Base-by-base conservation (phyloP, 805 yeast genomes). In the Candida maltosa region DNA sequence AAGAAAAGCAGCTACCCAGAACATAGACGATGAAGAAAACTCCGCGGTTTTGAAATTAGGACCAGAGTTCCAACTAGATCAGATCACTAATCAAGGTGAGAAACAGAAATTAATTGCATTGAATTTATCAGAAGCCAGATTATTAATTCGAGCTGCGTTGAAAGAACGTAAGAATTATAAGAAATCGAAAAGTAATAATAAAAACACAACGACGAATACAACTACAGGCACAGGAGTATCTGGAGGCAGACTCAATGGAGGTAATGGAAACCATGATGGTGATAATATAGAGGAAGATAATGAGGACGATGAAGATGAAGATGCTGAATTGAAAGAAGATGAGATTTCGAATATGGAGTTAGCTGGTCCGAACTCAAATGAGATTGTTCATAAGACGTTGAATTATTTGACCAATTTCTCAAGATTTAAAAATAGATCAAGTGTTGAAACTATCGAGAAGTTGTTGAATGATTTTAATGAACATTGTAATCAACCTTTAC, bases 361-460 rank as follows among this genome's bases (percentile, higher is more conserved):
- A 45, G 84, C 85, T 6, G 73, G 73, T 18, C 86, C 87, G 17
- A 85, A 82, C 46, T 85, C 88, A 31, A 85, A 82, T 56, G 91
- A 88, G 56, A 93, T 89, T 37, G 70, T 93, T 60, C 87, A 91
- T 56, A 91, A 93, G 60, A 87, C 97, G 1, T 75, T 91, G 56
- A 93, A 87, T 56, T 87, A 87, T 55, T 69, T 93, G 41, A 73
- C 91, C 1, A 78, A 77, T 32, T 93, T 93, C 63, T 81, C 96
- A 3, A 73, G 97, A 48, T 93, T 91, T 62, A 82, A 87, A 62
- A 95, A 88, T 58, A 83, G 87, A 26, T 89, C 89, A 42, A 87
- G 97, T 0, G 89, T 93, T 22, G 81, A 87, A 39, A 96, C 97
- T 1, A 97, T 88, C 15, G 97, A 91, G 54, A 86, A 84, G 47